Conservation (phyloP, 352 stramenopile genomes). For the Peronospora farinosa region DNA sequence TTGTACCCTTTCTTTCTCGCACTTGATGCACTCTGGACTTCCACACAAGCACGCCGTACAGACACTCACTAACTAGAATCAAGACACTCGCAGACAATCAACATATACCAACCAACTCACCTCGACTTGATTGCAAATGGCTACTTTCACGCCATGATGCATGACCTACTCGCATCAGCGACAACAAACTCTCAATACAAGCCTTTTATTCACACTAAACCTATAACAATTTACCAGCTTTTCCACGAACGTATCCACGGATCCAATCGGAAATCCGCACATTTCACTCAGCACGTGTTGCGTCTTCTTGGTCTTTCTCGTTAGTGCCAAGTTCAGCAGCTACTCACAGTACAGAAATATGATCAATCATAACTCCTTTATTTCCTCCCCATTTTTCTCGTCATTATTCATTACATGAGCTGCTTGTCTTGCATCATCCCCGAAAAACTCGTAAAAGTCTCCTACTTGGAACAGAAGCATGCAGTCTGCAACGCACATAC, state of each 20-base stretch:
- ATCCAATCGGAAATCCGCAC: conserved; percentile 70
- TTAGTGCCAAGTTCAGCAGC: conserved; percentile 67
- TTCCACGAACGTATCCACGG: conserved; percentile 71
- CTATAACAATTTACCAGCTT: conserved; percentile 45
- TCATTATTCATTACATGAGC: conserved; percentile 39
- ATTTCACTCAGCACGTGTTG: conserved; percentile 58
- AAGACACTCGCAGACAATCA: not conserved
- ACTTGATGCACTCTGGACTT: conserved; percentile 35
- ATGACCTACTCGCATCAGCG: conserved; percentile 39
- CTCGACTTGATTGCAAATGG: conserved; percentile 79
- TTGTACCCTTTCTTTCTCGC: conserved; percentile 55
- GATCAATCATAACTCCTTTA: not conserved
- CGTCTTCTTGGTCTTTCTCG: conserved; percentile 55
- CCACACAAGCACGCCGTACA: not conserved
- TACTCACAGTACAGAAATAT: conserved; percentile 14
- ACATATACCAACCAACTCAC: conserved; percentile 16
- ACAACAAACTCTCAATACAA: not conserved
- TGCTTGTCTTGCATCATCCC: conserved; percentile 58
- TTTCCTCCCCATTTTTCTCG: not conserved
- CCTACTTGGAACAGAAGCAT: conserved; percentile 81
- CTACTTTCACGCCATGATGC: conserved; percentile 79
- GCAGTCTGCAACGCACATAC: conserved; percentile 38
- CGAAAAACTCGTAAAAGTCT: conserved; percentile 84
- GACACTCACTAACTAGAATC: not conserved
- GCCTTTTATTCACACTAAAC: not conserved